Conservation (phyloP, 1,139 yeast species). For the Yamadazyma epiphylla region DNA sequence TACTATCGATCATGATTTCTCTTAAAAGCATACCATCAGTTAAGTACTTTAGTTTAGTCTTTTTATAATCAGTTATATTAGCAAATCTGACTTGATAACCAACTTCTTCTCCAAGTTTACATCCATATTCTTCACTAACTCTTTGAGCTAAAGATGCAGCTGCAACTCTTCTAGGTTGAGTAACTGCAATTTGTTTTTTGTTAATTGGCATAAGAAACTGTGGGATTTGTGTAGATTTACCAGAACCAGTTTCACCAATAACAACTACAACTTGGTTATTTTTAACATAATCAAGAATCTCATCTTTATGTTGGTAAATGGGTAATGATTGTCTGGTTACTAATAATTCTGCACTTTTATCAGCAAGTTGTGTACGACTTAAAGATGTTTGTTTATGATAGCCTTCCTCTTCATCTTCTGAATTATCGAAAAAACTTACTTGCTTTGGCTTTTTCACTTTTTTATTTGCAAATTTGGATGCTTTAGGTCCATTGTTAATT, state of each 20-base stretch:
- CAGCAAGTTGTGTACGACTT: conserved; percentile 20
- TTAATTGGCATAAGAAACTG: conserved; percentile 66
- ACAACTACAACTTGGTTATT: conserved; percentile 68
- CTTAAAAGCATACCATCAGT: conserved; percentile 97
- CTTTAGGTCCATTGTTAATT: conserved; percentile 1
- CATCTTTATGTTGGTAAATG: conserved; percentile 67
- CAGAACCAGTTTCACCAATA: conserved; percentile 97
- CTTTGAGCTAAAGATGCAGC: conserved; percentile 92
- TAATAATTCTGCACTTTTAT: conserved; percentile 46
- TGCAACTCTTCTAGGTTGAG: conserved; percentile 97
- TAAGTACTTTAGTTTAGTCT: conserved; percentile 73
- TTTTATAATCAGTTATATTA: conserved; percentile 27
- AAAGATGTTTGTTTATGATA: conserved; percentile 9
- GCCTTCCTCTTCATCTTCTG: conserved; percentile 21
- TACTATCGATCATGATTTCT: conserved; percentile 77
- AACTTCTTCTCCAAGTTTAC: conserved; percentile 72
- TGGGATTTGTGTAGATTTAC: conserved; percentile 96
- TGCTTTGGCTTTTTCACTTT: conserved; percentile 6
- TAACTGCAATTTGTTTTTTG: conserved; percentile 70
- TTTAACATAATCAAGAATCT: conserved; percentile 53
- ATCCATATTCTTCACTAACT: conserved; percentile 86
- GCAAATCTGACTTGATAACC: conserved; percentile 91
- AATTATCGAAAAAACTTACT: conserved; percentile 15
- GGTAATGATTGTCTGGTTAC: conserved; percentile 62
- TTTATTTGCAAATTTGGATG: conserved; percentile 2